Percentiles rank a stretch among this genome's conserved stretches.
These are phyloP conservation scores for Penicillium nordicum DNA, from an alignment of 2,329 filamentous ascomycete species.

Conservation along the genomic window DNA sequence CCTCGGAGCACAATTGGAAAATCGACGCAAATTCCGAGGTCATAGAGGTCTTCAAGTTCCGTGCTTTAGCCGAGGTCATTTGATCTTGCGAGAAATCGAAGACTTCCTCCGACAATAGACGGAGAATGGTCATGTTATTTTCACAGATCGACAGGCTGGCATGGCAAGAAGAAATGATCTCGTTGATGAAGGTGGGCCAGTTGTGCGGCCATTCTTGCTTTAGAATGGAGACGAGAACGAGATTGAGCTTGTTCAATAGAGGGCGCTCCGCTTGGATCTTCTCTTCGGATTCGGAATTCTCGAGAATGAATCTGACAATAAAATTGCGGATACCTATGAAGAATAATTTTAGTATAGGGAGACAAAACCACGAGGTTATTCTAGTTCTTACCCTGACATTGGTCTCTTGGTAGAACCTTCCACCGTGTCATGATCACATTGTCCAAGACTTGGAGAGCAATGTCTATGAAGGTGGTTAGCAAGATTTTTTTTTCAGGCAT, in stretches of 20 bases:
- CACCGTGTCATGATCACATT: constrained; percentile 98
- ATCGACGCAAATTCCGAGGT: constrained; percentile 98
- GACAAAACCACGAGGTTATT: neutral
- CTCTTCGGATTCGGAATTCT: constrained; percentile 87
- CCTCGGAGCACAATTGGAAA: constrained; percentile 95
- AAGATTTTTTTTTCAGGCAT: neutral
- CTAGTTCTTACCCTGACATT: constrained; percentile 70
- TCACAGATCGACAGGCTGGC: constrained; percentile 96
- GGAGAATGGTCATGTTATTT: constrained; percentile 99
- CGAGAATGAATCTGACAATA: constrained; percentile 96
- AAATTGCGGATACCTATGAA: constrained; percentile 90
- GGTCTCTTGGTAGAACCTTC: constrained; percentile 94
- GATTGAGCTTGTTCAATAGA: constrained; percentile 94
- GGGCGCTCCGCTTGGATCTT: constrained; percentile 78
- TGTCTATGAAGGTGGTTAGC: constrained; percentile 57
- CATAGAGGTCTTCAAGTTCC: constrained; percentile 97
- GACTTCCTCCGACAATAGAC: constrained; percentile 92
- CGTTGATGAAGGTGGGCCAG: constrained; percentile 99
- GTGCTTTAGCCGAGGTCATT: constrained; percentile 97
- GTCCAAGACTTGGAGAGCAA: constrained; percentile 94
- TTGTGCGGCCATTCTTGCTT: constrained; percentile 99
- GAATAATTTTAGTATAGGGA: constrained; percentile 18
- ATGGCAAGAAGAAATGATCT: constrained; percentile 95
- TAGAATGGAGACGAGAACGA: constrained; percentile 93
- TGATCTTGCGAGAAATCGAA: constrained; percentile 98